A percentile compares a stretch with the other conserved stretches of the same genome.
Evolutionary conservation across 768 basidiomycete species (phyloP).

Genomic region (Hericium coralloides): DNA sequence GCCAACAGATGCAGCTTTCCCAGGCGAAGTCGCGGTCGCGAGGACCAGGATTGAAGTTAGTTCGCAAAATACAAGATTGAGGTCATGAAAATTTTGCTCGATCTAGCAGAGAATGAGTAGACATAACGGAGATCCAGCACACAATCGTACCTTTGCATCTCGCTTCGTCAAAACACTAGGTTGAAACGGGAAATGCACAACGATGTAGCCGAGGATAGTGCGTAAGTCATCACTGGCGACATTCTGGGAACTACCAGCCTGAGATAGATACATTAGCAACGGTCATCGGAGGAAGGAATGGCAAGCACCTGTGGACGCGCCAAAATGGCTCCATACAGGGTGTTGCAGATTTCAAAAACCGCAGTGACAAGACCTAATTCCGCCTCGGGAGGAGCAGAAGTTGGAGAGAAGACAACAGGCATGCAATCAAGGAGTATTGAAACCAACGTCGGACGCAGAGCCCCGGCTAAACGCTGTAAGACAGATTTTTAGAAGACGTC

Average conservation of each 20-base stretch:
- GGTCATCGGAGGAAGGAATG: background rate
- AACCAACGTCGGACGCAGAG: slow-evolving; percentile 70
- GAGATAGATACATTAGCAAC: background rate
- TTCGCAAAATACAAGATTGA: slow-evolving; percentile 75
- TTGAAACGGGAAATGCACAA: slow-evolving; percentile 79
- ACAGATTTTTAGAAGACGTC: background rate
- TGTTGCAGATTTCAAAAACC: slow-evolving; percentile 46
- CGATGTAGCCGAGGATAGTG: slow-evolving; percentile 61
- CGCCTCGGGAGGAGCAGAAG: slow-evolving; percentile 44
- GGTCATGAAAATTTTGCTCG: slow-evolving; percentile 57
- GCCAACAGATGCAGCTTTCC: too few relatives aligned
- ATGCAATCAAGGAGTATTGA: slow-evolving; percentile 85
- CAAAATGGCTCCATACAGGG: slow-evolving; percentile 50
- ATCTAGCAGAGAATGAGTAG: slow-evolving; percentile 30
- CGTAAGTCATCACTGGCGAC: slow-evolving; percentile 40
- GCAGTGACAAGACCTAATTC: slow-evolving; percentile 54
- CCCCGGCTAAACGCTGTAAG: slow-evolving; percentile 54
- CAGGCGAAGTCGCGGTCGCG: background rate
- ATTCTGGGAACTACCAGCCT: slow-evolving; percentile 16
- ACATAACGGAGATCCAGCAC: background rate
- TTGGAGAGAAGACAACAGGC: slow-evolving; percentile 71
- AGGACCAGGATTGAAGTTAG: slow-evolving; percentile 57
- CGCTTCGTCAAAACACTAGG: slow-evolving; percentile 23
- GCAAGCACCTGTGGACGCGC: slow-evolving; percentile 33
- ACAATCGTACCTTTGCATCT: slow-evolving; percentile 48